Conservation (phyloP, 176 grass and related monocot genomes). For the Neostapfia colusana region DNA sequence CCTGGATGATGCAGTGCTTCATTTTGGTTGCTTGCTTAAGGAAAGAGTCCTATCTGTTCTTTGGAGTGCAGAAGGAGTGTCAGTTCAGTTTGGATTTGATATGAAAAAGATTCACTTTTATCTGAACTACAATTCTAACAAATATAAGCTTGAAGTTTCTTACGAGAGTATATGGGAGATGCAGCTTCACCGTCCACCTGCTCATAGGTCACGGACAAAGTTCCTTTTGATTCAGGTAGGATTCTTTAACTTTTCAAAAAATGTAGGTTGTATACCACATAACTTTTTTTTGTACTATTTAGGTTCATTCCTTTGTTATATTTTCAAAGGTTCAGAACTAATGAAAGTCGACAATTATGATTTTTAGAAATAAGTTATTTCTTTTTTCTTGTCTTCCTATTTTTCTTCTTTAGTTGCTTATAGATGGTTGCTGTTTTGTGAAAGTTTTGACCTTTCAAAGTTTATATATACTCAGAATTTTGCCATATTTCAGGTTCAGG, state of each 20-base stretch:
- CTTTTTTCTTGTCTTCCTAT: neutral
- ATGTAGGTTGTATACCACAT: neutral
- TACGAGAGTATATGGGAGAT: constrained; percentile 98
- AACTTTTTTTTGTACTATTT: neutral
- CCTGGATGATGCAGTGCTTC: constrained; percentile 40
- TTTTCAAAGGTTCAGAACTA: neutral
- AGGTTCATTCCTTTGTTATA: neutral
- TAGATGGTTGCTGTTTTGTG: neutral
- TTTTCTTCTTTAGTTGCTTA: neutral
- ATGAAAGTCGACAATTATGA: neutral
- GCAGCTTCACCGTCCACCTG: constrained; percentile 58
- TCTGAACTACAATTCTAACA: constrained; percentile 7
- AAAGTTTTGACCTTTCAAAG: neutral
- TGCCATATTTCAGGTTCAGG: constrained; percentile 51
- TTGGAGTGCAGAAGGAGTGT: constrained; percentile 41
- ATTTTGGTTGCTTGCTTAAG: constrained; percentile 68
- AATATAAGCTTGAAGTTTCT: constrained; percentile 83
- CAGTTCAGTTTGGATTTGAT: constrained; percentile 70
- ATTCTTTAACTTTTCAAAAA: neutral
- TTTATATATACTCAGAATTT: constrained; percentile 18
- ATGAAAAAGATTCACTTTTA: constrained; percentile 69
- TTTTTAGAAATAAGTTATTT: neutral
- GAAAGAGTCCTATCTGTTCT: constrained; percentile 53
- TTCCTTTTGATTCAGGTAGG: constrained; percentile 84
- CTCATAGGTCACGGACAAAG: constrained; percentile 51